Evolutionary conservation across 495 filamentous ascomycete species (phyloP), one percentile per base, ranked within the genome.

Genomic region (Trichoderma asperelloides): DNA sequence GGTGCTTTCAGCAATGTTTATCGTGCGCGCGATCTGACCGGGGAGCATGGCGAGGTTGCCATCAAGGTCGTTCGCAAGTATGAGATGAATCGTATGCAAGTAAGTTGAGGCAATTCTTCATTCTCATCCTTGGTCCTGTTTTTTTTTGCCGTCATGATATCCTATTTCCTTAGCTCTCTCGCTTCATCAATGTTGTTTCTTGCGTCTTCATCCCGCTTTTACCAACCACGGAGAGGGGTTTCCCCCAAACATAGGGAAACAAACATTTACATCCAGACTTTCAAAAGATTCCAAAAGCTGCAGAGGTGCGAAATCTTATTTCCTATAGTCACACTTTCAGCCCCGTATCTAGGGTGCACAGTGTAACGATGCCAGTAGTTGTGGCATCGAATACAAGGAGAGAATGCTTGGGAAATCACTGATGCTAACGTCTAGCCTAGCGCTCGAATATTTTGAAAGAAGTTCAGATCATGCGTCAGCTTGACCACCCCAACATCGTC

Each of bases 1-100:
- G 95, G 95, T 64, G 95, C 95, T 55, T 98, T 98, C 83, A 97
- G 94, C 82, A 98, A 98, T 69, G 95, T 98, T 66, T 98, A 97
- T 76, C 87, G 91, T 3, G 95, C 96, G 21, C 82, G 81, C 67
- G 96, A 98, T 76, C 82, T 79, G 40, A 71, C 81, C 23, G 87
- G 88, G 25, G 79, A 88, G 65, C 83, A 83, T 49, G 88, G 86
- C 51, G 90, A 98, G 72, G 92, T 95, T 18, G 95, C 95, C 57
- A 98, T 98, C 84, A 98, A 98, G 74, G 95, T 98, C 27, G 95
- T 98, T 66, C 88, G 95, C 67, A 98, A 98, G 78, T 98, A 90
- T 73, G 96, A 98, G 79, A 96, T 98, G 90, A 98, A 97, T 76
- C 91, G 88, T 64, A 92, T 85, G 80, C 95, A 98, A 92, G 95